Percentiles rank a stretch among this genome's conserved stretches.
These are phyloP conservation scores for Sarcodon sp. DNA, from an alignment of 768 basidiomycete genomes.

Conservation along the genomic window DNA sequence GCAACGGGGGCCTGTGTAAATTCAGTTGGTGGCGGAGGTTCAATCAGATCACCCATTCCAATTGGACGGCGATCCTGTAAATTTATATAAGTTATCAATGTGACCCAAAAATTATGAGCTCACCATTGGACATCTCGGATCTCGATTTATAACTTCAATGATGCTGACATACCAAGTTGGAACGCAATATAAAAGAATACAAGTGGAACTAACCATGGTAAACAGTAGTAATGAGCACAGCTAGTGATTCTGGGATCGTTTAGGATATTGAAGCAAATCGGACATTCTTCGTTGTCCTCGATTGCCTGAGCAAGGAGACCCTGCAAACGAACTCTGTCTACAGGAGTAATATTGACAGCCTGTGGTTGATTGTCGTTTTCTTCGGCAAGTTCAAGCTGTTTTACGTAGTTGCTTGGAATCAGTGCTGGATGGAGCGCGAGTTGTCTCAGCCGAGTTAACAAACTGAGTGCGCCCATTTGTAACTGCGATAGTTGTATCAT, in stretches of 20 bases:
- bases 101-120: not conserved
- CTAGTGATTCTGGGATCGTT: constrained; percentile 59
- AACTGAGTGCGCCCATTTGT: constrained; percentile 58
- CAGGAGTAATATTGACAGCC: constrained; percentile 28
- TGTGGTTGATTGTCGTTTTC: constrained; percentile 18
- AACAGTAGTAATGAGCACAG: constrained; percentile 64
- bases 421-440: constrained; percentile 69
- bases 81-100: not conserved
- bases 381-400: constrained; percentile 34
- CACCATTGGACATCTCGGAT: constrained; percentile 79
- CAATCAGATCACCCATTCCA: constrained; percentile 39
- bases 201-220: constrained; percentile 38
- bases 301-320: constrained; percentile 46
- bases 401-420: constrained; percentile 57
- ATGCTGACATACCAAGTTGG: constrained; percentile 29
- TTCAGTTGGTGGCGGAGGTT: constrained; percentile 54
- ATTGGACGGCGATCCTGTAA: constrained; percentile 60
- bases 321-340: constrained; percentile 43
- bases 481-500: constrained; percentile 24
- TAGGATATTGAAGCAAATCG: constrained; percentile 52
- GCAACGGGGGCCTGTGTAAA: constrained; percentile 44
- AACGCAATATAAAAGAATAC: not conserved
- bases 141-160: constrained; percentile 52
- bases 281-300: constrained; percentile 78
- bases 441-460: constrained; percentile 83